Percentiles rank a stretch among this genome's conserved stretches.
Evolutionary conservation across 352 stramenopile species (phyloP).

Genomic region (Phytophthora capsici): DNA sequence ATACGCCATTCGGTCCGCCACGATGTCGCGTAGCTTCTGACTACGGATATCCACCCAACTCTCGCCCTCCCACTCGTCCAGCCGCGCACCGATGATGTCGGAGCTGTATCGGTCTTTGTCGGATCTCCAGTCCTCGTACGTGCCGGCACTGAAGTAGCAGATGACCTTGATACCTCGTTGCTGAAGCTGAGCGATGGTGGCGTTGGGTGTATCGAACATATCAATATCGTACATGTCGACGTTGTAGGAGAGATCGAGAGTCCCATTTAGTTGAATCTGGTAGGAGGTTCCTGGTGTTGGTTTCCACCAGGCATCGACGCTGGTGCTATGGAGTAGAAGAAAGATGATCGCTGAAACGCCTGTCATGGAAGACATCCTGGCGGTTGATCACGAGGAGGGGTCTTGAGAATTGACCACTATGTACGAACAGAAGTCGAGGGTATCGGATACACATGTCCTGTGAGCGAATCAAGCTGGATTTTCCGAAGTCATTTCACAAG

Average conservation of each 20-base stretch:
- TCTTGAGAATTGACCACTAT: no score
- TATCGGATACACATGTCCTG: no score
- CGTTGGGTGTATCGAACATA: constrained; percentile 42
- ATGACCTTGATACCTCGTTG: constrained; percentile 44
- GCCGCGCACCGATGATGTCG: constrained; percentile 39
- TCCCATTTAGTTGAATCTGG: constrained; percentile 46
- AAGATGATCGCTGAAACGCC: no score
- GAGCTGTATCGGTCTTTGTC: constrained; percentile 48
- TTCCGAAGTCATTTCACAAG: no score
- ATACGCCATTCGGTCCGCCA: constrained; percentile 49
- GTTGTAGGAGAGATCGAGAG: constrained; percentile 38
- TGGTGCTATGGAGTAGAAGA: no score
- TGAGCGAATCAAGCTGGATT: no score
- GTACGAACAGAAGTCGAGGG: no score
- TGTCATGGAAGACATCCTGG: no score
- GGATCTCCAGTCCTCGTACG: constrained; percentile 54
- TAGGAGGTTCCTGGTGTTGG: constrained; percentile 47
- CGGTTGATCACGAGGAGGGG: no score
- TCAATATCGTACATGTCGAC: constrained; percentile 50
- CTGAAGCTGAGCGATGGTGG: constrained; percentile 37
- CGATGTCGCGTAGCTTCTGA: constrained; percentile 42
- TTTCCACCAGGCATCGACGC: constrained; percentile 2
- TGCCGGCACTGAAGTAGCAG: constrained; percentile 69
- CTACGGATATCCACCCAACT: constrained; percentile 50
- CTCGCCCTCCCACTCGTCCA: constrained; percentile 46